A percentile compares a stretch with the other conserved stretches of the same genome.
phyloP scores from a whole-genome alignment of 768 basidiomycete genomes.

The Mycena vulgaris region DNA sequence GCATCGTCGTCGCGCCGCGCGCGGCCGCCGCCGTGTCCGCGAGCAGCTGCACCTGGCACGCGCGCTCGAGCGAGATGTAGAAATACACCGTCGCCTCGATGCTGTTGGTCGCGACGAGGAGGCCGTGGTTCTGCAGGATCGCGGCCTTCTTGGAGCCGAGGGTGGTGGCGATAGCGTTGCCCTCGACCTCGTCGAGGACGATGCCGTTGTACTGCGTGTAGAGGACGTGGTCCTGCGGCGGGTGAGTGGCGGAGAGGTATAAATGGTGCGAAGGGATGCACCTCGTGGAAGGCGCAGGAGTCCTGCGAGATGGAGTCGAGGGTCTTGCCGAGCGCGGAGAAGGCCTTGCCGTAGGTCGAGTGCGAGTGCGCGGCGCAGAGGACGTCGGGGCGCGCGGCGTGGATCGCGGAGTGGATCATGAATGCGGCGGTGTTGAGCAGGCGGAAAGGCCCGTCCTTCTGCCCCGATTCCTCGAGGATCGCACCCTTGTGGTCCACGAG shows the following conservation, averaged over 20 bases:
- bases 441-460: slow-evolving; percentile 32
- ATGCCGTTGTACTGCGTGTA: slow-evolving; percentile 65
- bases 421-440: slow-evolving; percentile 52
- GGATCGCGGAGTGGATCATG: slow-evolving; percentile 61
- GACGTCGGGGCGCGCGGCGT: slow-evolving; percentile 64
- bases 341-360: slow-evolving; percentile 65
- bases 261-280: too few species aligned
- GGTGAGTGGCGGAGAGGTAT: slow-evolving; percentile 12
- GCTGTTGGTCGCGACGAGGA: slow-evolving; percentile 56
- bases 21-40: slow-evolving; percentile 58
- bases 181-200: slow-evolving; percentile 62
- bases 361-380: slow-evolving; percentile 64
- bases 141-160: slow-evolving; percentile 59
- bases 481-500: slow-evolving; percentile 56
- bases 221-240: slow-evolving; percentile 52
- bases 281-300: slow-evolving; percentile 58
- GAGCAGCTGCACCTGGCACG: slow-evolving; percentile 64
- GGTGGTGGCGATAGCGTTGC: slow-evolving; percentile 59
- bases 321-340: slow-evolving; percentile 59
- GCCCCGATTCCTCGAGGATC: slow-evolving; percentile 48
- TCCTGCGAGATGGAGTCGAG: slow-evolving; percentile 63
- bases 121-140: slow-evolving; percentile 62
- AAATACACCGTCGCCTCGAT: slow-evolving; percentile 62
- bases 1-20: slow-evolving; percentile 42
- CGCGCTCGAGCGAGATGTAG: slow-evolving; percentile 59